Evolutionary conservation across 441 rosid species (phyloP), one percentile per base, ranked within the genome.

Genomic region (Corymbia calophylla): DNA sequence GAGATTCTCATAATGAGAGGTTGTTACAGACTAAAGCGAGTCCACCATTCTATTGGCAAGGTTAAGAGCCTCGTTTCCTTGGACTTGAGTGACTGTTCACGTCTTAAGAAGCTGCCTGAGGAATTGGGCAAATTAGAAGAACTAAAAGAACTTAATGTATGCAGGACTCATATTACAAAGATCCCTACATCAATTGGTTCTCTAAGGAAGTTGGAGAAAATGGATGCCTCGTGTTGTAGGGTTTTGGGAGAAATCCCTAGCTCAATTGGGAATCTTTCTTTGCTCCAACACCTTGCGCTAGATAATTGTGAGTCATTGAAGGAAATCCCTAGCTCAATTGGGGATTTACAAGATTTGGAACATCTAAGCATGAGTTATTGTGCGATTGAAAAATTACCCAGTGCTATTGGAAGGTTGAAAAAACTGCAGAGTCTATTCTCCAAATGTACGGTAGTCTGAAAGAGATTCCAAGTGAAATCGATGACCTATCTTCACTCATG

Each of bases 401-500:
- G 0, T 15, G 19, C 11, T 7, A 64, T 64, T 31, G 73, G 39
- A 31, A 64, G 73, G 73, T 64, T 64, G 35, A 15, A n/a, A 15
- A 66, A 31, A 16, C 19, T 31, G 35, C 6, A 2, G 19, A 64
- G 19, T 64, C 35, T 64, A 7, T 64, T n/a, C 73, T 60, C 31
- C 27, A 0, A 3, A 60, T 11, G 1, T n/a, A 35, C 2, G 1
- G 5, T n/a, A n/a, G 35, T 64, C 19, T 64, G 5, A 4, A 64
- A 64, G 35, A 18, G 73, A 35, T 3, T 64, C 19, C 73, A 64
- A 64, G 32, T n/a, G 73, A 64, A 64, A 64, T 64, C 17, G 35
- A 35, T n/a, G 13, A 64, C 19, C 15, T n/a, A 35, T 64, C 21
- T 29, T 62, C 9, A 8, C 68, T 62, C 32, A 0, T 27, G 68